Percentiles rank a stretch among this genome's conserved stretches.
These are phyloP conservation scores for Penicillium ochrochloron DNA, from an alignment of 495 filamentous ascomycete species.

Conservation along the genomic window DNA sequence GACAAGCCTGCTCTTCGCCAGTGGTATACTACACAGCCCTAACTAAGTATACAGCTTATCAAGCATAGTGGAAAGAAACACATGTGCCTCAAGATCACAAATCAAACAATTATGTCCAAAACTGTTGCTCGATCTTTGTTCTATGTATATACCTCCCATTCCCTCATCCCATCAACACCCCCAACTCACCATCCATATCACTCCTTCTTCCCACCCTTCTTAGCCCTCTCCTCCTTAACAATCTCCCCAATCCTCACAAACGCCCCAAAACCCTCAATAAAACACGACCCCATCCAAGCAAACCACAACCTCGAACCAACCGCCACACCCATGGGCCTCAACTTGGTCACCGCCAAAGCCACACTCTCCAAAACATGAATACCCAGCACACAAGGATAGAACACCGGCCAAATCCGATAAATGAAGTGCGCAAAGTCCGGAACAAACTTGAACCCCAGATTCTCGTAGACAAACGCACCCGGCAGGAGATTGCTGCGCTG, in stretches of 20 bases:
- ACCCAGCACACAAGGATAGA: slow-evolving; percentile 51
- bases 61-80: neutral
- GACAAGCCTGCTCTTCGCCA: neutral
- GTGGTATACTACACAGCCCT: neutral
- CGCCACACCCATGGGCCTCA: slow-evolving; percentile 62
- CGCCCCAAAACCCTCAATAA: slow-evolving; percentile 63
- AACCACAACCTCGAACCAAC: slow-evolving; percentile 60
- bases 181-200: neutral
- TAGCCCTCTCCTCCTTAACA: slow-evolving; percentile 55
- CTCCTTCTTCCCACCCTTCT: slow-evolving; percentile 43
- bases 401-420: slow-evolving; percentile 49
- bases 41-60: neutral
- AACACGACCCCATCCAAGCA: slow-evolving; percentile 59
- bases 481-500: slow-evolving; percentile 57
- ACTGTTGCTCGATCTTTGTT: slow-evolving; percentile 8
- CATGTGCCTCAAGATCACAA: neutral
- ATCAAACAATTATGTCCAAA: neutral
- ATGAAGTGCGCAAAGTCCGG: slow-evolving; percentile 57
- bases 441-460: slow-evolving; percentile 44
- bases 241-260: slow-evolving; percentile 59
- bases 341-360: slow-evolving; percentile 51
- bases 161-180: too few relatives aligned
- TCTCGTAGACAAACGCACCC: slow-evolving; percentile 58
- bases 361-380: slow-evolving; percentile 60
- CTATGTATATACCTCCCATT: neutral